These are phyloP conservation scores for Berkeleyomyces basicola DNA, from an alignment of 2,329 filamentous ascomycete species.

Conservation along the genomic window DNA sequence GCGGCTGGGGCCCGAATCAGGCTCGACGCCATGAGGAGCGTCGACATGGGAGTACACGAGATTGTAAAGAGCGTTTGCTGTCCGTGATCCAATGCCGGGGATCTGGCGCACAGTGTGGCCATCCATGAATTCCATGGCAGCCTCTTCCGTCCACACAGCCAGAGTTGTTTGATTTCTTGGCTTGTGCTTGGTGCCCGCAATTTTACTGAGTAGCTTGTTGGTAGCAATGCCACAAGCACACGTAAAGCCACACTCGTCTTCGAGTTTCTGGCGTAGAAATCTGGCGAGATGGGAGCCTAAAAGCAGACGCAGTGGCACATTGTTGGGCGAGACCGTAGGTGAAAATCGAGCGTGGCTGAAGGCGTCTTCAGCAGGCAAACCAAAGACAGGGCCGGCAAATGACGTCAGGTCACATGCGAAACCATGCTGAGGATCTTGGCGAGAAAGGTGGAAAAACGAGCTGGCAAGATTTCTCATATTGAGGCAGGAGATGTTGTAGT, in stretches of 20 bases:
- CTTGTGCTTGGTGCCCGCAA: slow-evolving; percentile 72
- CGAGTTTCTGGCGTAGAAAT: slow-evolving; percentile 54
- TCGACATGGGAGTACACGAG: slow-evolving; percentile 14
- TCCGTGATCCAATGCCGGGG: slow-evolving; percentile 72
- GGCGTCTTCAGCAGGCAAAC: background rate
- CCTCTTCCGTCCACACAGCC: slow-evolving; percentile 42
- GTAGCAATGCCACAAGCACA: slow-evolving; percentile 77
- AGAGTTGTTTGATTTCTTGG: slow-evolving; percentile 77
- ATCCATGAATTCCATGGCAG: slow-evolving; percentile 56
- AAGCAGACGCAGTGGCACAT: slow-evolving; percentile 40
- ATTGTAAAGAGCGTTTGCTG: slow-evolving; percentile 31
- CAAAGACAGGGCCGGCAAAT: slow-evolving; percentile 36
- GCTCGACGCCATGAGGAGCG: background rate
- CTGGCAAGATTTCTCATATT: slow-evolving; percentile 45
- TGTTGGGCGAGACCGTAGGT: background rate
- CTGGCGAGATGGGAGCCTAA: slow-evolving; percentile 69
- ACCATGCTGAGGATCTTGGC: slow-evolving; percentile 57
- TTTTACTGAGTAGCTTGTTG: slow-evolving; percentile 71
- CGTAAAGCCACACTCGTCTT: slow-evolving; percentile 66
- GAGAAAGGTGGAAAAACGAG: slow-evolving; percentile 69
- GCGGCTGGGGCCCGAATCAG: background rate
- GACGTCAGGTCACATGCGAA: slow-evolving; percentile 60
- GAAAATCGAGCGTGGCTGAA: background rate
- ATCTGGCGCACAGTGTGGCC: slow-evolving; percentile 59
- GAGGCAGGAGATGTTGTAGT: slow-evolving; percentile 60